Conservation (phyloP, 495 filamentous ascomycete genomes). For the Darksidea phi region DNA sequence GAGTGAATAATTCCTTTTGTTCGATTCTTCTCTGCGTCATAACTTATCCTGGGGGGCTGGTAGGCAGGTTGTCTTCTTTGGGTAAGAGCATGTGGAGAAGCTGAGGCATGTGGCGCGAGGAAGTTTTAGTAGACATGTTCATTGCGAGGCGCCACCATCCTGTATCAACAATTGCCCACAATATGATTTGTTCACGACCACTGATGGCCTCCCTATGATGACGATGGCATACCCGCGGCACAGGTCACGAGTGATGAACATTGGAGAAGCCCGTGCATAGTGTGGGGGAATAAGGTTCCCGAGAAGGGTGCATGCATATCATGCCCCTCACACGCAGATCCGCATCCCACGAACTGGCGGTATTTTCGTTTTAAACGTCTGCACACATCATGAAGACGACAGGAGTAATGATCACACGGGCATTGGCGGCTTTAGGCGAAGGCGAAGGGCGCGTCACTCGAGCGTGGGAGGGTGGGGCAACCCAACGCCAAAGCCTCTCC, state of each 20-base stretch:
- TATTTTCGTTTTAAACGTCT: not conserved
- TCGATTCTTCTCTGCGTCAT: constrained; percentile 24
- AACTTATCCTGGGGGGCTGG: constrained; percentile 15
- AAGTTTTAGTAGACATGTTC: constrained; percentile 25
- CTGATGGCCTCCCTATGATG: constrained; percentile 2
- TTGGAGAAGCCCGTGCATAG: constrained; percentile 6
- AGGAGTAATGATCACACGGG: not conserved
- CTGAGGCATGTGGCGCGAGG: constrained; percentile 12
- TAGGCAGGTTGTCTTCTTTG: constrained; percentile 12
- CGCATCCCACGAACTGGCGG: constrained; percentile 18
- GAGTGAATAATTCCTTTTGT: constrained; percentile 29
- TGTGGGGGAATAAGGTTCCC: constrained; percentile 25
- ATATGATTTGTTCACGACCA: constrained; percentile 29
- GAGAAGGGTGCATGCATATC: constrained; percentile 6
- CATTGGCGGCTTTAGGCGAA: constrained; percentile 1
- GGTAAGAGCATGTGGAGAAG: constrained; percentile 25
- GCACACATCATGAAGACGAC: not conserved
- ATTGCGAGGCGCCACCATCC: constrained; percentile 21
- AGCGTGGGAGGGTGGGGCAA: constrained; percentile 21
- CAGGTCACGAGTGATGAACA: constrained; percentile 16
- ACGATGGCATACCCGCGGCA: constrained; percentile 5
- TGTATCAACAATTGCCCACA: constrained; percentile 33
- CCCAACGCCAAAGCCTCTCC: not conserved
- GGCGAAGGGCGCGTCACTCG: constrained; percentile 1
- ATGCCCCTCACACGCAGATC: constrained; percentile 7